phyloP scores from a whole-genome alignment of 176 grass and related monocot genomes.

The Phoenix roebelenii region DNA sequence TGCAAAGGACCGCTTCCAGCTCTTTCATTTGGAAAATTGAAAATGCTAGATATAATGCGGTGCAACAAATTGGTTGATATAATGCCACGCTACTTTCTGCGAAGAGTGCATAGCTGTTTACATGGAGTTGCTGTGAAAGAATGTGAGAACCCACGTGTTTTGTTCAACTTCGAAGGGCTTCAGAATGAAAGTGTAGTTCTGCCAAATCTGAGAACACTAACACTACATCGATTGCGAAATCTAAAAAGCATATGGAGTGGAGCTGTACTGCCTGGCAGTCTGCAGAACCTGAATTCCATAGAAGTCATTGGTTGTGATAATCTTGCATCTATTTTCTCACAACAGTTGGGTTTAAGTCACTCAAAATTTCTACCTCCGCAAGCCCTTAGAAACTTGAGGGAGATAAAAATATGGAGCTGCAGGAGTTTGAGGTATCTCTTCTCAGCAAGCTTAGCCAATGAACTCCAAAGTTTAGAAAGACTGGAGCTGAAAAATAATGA shows the following conservation, averaged over 20 bases:
- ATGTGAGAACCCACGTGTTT: not conserved
- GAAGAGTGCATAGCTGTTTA: conserved; percentile 3
- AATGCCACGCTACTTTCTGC: conserved; percentile 14
- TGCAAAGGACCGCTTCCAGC: conserved; percentile 2
- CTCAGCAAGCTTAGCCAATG: conserved; percentile 8
- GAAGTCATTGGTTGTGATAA: not conserved
- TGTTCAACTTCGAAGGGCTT: conserved; percentile 9
- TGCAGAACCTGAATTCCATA: not conserved
- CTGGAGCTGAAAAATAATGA: not conserved
- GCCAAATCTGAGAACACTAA: not conserved
- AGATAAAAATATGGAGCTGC: conserved; percentile 1
- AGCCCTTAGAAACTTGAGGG: conserved; percentile 11
- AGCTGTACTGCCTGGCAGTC: not conserved
- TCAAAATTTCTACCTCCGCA: not conserved
- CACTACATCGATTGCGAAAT: not conserved
- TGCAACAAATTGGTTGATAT: conserved; percentile 7
- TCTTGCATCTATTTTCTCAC: not conserved
- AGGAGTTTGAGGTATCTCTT: not conserved
- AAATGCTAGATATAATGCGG: not conserved
- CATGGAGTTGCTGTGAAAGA: not conserved
- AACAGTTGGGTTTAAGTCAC: not conserved
- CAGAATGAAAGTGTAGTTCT: not conserved
- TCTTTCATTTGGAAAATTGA: conserved; percentile 7
- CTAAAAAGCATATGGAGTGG: conserved; percentile 12
- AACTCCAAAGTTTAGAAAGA: conserved; percentile 6